Base-by-base conservation (phyloP, 73 alveolate species). In the Diophrys appendiculata region DNA sequence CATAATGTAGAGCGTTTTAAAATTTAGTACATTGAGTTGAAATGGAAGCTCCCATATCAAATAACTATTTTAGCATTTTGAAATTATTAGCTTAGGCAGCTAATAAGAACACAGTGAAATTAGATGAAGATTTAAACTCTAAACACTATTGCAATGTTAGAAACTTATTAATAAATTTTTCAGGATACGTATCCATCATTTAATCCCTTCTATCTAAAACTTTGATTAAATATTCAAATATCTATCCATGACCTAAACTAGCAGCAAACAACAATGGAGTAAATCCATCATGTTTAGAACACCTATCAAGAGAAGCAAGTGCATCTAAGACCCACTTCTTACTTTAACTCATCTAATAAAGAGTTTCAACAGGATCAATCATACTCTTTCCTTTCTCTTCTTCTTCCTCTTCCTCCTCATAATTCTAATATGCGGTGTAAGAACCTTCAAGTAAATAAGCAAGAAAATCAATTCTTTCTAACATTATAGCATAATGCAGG, bases 51-150 rank as follows among this genome's bases (percentile, higher is more conserved):
- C 75, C 75, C 29, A n/a, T 54, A 3, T 25, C 25, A 54, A 25
- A 29, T 22, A 67, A 24, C 18, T 3, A 43, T 28, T 67, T 23
- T n/a, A 67, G 31, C 18, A 43, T 43, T 43, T 18, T 5, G 60
- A 43, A 43, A 18, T 43, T 43, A 18, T 43, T 18, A 11, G 60
- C 60, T 43, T 43, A 11, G 11, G 78, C 89, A 11, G 89, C 89
- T 25, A 80, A n/a, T 18, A 80, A 77, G 26, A 80, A 13, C 1
- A 82, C 82, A n/a, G 78, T 71, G 78, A 71, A 55, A 43, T 80
- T 80, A 29, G 43, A 23, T 2, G 28, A 55, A 43, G 76, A 78
- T 35, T 71, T 71, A 56, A 80, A 80, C 31, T 80, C 89, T 2
- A 68, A 22, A 27, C 56, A 31, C 26, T 80, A 72, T 30, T 29